These are phyloP conservation scores for Claviceps sp. DNA, from an alignment of 2,329 filamentous ascomycete genomes.

Conservation along the genomic window DNA sequence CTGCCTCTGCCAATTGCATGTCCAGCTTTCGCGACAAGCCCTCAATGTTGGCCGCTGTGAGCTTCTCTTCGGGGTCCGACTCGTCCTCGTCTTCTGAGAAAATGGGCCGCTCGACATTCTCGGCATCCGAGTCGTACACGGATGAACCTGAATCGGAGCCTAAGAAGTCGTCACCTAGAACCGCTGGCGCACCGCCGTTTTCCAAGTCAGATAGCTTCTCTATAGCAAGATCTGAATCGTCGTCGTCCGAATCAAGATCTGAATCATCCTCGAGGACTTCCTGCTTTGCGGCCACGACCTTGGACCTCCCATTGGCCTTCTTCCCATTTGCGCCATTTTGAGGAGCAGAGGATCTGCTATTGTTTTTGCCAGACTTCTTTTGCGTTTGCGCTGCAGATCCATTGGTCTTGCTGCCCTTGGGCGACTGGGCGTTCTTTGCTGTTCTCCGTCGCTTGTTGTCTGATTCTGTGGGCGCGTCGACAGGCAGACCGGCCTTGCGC, in stretches of 20 bases:
- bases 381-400: conserved; percentile 2
- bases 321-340: conserved; percentile 4
- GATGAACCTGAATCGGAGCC: conserved; percentile 42
- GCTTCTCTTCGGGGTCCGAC: conserved; percentile 74
- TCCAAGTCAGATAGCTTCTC: conserved; percentile 26
- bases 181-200: conserved; percentile 19
- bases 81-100: conserved; percentile 94
- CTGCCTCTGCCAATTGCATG: conserved; percentile 60
- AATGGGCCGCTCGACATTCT: conserved; percentile 44
- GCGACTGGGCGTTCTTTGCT: conserved; percentile 10
- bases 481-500: conserved; percentile 65
- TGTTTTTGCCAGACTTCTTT: conserved; percentile 17
- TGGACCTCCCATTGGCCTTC: conserved; percentile 19
- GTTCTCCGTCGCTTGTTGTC: conserved; percentile 10
- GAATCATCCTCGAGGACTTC: conserved; percentile 15
- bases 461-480: conserved; percentile 41
- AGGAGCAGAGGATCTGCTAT: neutral
- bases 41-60: conserved; percentile 93
- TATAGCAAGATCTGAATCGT: conserved; percentile 35
- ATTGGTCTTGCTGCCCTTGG: conserved; percentile 11
- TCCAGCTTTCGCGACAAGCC: conserved; percentile 81
- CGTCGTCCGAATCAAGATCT: conserved; percentile 29
- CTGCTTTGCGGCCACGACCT: conserved; percentile 5
- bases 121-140: conserved; percentile 59
- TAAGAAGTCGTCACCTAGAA: conserved; percentile 46